A percentile compares a stretch with the other conserved stretches of the same genome.
phyloP scores from a whole-genome alignment of 257 asterid genomes.

The Solanum microdontum region DNA sequence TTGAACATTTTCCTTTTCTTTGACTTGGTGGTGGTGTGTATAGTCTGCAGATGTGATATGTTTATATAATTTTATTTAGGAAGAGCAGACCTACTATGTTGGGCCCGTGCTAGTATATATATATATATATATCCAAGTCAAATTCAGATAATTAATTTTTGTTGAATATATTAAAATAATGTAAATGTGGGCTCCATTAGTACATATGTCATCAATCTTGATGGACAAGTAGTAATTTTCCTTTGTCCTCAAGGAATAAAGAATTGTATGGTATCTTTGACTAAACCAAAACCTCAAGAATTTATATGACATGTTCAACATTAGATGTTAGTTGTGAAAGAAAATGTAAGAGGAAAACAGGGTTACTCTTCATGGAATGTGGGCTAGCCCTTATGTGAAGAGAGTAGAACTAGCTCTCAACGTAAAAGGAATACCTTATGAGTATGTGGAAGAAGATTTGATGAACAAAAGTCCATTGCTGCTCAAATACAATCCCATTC shows the following conservation, averaged over 20 bases:
- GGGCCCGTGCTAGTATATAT: too few relatives aligned
- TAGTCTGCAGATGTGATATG: too few relatives aligned
- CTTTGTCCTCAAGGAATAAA: background rate
- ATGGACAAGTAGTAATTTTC: background rate
- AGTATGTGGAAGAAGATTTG: background rate
- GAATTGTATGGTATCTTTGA: background rate
- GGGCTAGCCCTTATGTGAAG: constrained; percentile 28
- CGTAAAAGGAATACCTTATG: constrained; percentile 30
- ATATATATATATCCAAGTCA: too few relatives aligned
- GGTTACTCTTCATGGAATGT: constrained; percentile 20
- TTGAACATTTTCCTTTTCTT: too few relatives aligned
- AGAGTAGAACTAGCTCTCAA: constrained; percentile 37
- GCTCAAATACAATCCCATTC: constrained; percentile 23
- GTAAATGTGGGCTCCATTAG: background rate
- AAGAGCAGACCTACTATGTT: too few relatives aligned
- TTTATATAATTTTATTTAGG: too few relatives aligned
- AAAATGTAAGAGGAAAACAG: constrained; percentile 24
- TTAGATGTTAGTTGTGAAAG: background rate
- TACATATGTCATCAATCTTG: background rate
- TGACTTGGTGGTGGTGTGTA: too few relatives aligned
- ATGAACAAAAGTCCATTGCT: background rate
- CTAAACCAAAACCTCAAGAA: background rate
- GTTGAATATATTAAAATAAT: too few relatives aligned
- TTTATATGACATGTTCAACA: background rate
- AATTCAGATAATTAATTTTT: background rate